These are phyloP conservation scores for Ustilago tritici DNA, from an alignment of 1,284 basidiomycete species.

Conservation along the genomic window DNA sequence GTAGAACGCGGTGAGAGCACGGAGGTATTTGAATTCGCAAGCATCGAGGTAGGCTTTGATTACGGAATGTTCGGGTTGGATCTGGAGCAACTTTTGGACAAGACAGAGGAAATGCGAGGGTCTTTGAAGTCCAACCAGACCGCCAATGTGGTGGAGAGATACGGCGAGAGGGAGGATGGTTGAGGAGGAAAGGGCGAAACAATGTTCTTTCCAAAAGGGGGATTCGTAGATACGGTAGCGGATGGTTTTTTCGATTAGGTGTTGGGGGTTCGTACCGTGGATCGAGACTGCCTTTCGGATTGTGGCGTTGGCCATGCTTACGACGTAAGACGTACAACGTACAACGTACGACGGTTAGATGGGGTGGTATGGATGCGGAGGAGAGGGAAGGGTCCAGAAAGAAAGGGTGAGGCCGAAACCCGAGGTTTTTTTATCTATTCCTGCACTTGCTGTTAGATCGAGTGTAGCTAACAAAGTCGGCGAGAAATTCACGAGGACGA, in stretches of 20 bases:
- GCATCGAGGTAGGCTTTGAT: slow-evolving; percentile 87
- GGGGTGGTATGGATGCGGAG: background rate
- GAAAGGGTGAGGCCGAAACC: background rate
- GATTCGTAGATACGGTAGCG: slow-evolving; percentile 96
- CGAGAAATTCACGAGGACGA: too few relatives aligned
- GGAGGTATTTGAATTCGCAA: slow-evolving; percentile 96
- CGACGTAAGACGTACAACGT: background rate
- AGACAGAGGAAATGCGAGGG: slow-evolving; percentile 79
- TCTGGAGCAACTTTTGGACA: slow-evolving; percentile 91
- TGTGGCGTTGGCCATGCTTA: slow-evolving; percentile 83
- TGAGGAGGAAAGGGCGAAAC: slow-evolving; percentile 76
- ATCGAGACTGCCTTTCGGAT: slow-evolving; percentile 83
- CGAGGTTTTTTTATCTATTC: too few relatives aligned
- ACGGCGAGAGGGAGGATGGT: slow-evolving; percentile 92
- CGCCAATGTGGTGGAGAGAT: slow-evolving; percentile 84
- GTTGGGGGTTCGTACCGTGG: slow-evolving; percentile 90
- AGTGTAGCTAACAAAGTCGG: too few relatives aligned
- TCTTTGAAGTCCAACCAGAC: slow-evolving; percentile 72
- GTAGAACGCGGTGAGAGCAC: slow-evolving; percentile 93
- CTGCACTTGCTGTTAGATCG: background rate
- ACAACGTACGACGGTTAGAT: background rate
- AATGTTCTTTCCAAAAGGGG: slow-evolving; percentile 89
- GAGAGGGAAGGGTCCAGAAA: background rate
- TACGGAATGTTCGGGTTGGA: slow-evolving; percentile 97
- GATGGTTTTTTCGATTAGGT: slow-evolving; percentile 95